A percentile compares a stretch with the other conserved stretches of the same genome.
Conservation (phyloP, 768 basidiomycete genomes). For the Russula griseocarnosa region DNA sequence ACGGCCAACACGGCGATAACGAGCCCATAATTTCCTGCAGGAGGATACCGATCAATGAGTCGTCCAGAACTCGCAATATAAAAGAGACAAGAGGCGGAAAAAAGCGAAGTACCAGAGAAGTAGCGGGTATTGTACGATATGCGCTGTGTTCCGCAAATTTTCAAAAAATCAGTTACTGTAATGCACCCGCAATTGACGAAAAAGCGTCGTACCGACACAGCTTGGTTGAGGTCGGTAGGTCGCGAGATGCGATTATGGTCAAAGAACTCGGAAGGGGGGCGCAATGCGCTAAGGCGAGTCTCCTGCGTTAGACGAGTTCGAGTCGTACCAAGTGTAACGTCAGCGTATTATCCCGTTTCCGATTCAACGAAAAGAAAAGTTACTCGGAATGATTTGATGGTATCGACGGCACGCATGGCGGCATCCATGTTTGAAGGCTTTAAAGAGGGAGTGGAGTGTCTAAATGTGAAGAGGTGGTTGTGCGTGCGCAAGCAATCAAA, state of each 20-base stretch:
- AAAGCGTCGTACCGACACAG: constrained; percentile 57
- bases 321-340: neutral
- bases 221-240: constrained; percentile 76
- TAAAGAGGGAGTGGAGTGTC: neutral
- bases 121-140: constrained; percentile 94
- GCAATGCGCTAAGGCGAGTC: constrained; percentile 69
- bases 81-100: neutral
- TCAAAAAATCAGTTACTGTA: neutral
- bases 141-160: constrained; percentile 45
- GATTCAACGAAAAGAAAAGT: constrained; percentile 31
- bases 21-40: constrained; percentile 80
- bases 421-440: constrained; percentile 52
- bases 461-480: neutral
- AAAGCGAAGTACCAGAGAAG: constrained; percentile 56
- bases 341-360: neutral
- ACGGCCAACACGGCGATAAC: constrained; percentile 74
- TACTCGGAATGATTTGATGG: constrained; percentile 67
- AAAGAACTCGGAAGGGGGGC: constrained; percentile 75
- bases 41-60: neutral
- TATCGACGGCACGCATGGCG: constrained; percentile 60
- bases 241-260: constrained; percentile 79
- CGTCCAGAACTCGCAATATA: neutral
- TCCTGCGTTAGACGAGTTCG: constrained; percentile 45
- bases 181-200: neutral
- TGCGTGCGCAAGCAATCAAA: neutral